Conservation (phyloP, 73 alveolate genomes). For the Paramecium sexaurelia region DNA sequence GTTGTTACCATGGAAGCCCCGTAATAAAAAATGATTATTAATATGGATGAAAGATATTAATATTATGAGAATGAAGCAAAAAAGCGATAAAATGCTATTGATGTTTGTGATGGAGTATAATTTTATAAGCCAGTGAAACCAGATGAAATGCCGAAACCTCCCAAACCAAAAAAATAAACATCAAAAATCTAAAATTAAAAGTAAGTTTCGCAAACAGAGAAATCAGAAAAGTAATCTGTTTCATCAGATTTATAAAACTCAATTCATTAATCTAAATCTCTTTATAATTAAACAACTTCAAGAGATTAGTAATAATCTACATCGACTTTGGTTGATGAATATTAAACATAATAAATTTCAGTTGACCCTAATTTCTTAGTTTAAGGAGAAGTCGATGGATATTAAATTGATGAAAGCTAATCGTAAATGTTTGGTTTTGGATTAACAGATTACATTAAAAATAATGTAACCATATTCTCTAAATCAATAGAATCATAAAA, state of each 20-base stretch:
- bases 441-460: not conserved
- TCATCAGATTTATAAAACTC: not conserved
- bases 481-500: not conserved
- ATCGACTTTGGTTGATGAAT: not conserved
- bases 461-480: not conserved
- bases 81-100: not conserved
- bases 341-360: not conserved
- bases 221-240: not conserved
- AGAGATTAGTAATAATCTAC: not conserved
- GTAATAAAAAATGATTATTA: not conserved
- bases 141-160: slow-evolving; percentile 33
- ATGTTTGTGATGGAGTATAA: not conserved
- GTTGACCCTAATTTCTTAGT: slow-evolving; percentile 51
- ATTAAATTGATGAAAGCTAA: slow-evolving; percentile 29
- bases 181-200: not conserved
- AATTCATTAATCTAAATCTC: not conserved
- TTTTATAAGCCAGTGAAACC: slow-evolving; percentile 56
- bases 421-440: slow-evolving; percentile 53
- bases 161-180: not conserved
- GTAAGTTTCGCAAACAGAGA: not conserved
- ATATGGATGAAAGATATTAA: slow-evolving; percentile 50
- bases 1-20: not conserved
- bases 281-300: not conserved
- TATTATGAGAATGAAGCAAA: slow-evolving; percentile 36
- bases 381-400: slow-evolving; percentile 49